Percentiles rank a stretch among this genome's conserved stretches.
These are phyloP conservation scores for Yamadazyma nakazawae DNA, from an alignment of 805 yeast species.

Conservation along the genomic window DNA sequence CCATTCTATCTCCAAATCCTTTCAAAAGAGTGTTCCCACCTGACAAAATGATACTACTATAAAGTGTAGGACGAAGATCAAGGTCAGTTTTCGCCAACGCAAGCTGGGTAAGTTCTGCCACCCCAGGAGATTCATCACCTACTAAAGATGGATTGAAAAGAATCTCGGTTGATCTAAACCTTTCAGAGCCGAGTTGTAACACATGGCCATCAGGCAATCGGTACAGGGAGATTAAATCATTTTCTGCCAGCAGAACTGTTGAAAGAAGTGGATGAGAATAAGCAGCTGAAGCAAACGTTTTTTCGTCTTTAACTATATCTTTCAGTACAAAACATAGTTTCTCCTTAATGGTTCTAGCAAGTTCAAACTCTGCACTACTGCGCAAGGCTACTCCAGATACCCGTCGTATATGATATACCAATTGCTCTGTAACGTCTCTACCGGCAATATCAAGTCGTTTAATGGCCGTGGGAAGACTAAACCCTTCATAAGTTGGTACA, in stretches of 20 bases:
- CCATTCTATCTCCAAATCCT: conserved; percentile 79
- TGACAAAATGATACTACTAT: conserved; percentile 68
- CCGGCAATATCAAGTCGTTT: conserved; percentile 82
- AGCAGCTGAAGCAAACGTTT: conserved; percentile 29
- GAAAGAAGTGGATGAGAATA: conserved; percentile 7
- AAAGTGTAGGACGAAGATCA: conserved; percentile 68
- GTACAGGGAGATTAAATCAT: conserved; percentile 38
- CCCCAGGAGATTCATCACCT: conserved; percentile 71
- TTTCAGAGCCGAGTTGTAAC: conserved; percentile 61
- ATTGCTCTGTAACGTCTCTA: conserved; percentile 73
- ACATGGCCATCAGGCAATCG: conserved; percentile 83
- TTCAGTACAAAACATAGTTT: conserved; percentile 61
- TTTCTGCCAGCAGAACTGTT: conserved; percentile 16
- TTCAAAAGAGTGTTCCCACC: conserved; percentile 80
- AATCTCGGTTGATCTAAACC: conserved; percentile 76
- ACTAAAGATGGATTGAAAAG: conserved; percentile 74
- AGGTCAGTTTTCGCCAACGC: conserved; percentile 71
- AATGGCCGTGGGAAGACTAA: conserved; percentile 68
- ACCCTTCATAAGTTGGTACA: conserved; percentile 90
- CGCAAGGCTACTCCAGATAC: conserved; percentile 57
- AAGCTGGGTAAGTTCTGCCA: conserved; percentile 61
- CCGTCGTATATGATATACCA: conserved; percentile 66
- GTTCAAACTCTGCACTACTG: conserved; percentile 78
- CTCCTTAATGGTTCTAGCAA: conserved; percentile 77
- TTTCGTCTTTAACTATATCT: conserved; percentile 57